Percentiles rank a stretch among this genome's conserved stretches.
Conservation (phyloP, 2,329 filamentous ascomycete genomes). For the Parastagonospora avenae region DNA sequence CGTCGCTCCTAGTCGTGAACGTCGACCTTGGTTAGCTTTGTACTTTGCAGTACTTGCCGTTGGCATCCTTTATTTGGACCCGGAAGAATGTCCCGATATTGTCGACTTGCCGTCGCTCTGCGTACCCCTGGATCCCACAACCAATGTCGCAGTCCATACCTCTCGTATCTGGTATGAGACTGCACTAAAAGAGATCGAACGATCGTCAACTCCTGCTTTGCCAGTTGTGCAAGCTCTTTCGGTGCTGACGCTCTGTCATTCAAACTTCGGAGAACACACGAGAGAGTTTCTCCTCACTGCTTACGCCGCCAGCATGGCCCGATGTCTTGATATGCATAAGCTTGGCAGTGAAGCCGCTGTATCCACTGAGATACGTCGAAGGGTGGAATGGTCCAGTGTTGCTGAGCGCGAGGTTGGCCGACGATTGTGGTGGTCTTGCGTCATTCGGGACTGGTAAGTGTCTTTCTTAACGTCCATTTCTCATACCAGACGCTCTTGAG, state of each 20-base stretch:
- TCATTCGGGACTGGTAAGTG: slow-evolving; percentile 14
- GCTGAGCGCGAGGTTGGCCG: slow-evolving; percentile 9
- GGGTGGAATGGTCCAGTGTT: slow-evolving; percentile 10
- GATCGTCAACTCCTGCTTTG: slow-evolving; percentile 4
- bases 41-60: slow-evolving; percentile 15
- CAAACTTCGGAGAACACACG: slow-evolving; percentile 16
- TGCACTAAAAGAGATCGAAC: slow-evolving; percentile 12
- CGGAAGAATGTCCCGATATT: slow-evolving; percentile 4
- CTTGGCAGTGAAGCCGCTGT: slow-evolving; percentile 10
- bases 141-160: slow-evolving; percentile 7
- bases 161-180: slow-evolving; percentile 16
- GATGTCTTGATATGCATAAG: slow-evolving; percentile 16
- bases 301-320: slow-evolving; percentile 12
- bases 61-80: slow-evolving; percentile 11
- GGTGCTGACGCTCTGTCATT: slow-evolving; percentile 12
- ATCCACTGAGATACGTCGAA: slow-evolving; percentile 9
- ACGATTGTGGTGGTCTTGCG: slow-evolving; percentile 17
- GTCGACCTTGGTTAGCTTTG: slow-evolving; percentile 10
- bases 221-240: slow-evolving; percentile 9
- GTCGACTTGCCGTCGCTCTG: slow-evolving; percentile 10
- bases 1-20: slow-evolving; percentile 3
- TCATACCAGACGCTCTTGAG: no score
- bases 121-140: neutral
- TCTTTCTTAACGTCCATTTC: no score
- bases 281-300: slow-evolving; percentile 17